Conservation (phyloP, 2,329 filamentous ascomycete genomes). For the Pyrenochaeta sp. region DNA sequence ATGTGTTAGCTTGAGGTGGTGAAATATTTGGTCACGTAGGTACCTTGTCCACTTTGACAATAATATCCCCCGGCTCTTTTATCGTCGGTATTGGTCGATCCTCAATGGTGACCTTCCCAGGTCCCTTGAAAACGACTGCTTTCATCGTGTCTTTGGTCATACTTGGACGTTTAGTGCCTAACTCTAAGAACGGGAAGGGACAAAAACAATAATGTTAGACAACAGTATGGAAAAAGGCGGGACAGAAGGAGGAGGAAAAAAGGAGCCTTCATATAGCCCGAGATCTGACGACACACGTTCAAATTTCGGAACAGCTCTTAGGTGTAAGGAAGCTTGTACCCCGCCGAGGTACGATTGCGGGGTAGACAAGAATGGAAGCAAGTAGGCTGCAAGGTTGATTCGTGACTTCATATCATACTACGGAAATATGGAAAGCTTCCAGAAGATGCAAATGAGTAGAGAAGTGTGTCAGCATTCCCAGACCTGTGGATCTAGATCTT, state of each 20-base stretch:
- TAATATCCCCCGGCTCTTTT: slow-evolving; percentile 74
- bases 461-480: not conserved
- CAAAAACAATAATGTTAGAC: not conserved
- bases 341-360: slow-evolving; percentile 36
- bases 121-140: slow-evolving; percentile 86
- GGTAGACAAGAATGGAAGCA: slow-evolving; percentile 18
- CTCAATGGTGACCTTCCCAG: slow-evolving; percentile 77
- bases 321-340: slow-evolving; percentile 24
- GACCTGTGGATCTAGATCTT: not conserved
- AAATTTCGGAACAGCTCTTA: slow-evolving; percentile 12
- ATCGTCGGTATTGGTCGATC: slow-evolving; percentile 81
- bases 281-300: slow-evolving; percentile 17
- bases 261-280: slow-evolving; percentile 15
- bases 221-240: not conserved
- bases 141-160: slow-evolving; percentile 69
- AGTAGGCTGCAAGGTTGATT: slow-evolving; percentile 16
- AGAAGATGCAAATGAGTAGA: not conserved
- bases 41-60: slow-evolving; percentile 79
- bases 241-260: not conserved
- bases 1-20: slow-evolving; percentile 14
- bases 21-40: not conserved
- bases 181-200: not conserved
- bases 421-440: not conserved
- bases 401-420: not conserved
- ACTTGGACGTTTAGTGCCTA: not conserved